Conservation (phyloP, 2,329 filamentous ascomycete species). For the Neurospora sp. region DNA sequence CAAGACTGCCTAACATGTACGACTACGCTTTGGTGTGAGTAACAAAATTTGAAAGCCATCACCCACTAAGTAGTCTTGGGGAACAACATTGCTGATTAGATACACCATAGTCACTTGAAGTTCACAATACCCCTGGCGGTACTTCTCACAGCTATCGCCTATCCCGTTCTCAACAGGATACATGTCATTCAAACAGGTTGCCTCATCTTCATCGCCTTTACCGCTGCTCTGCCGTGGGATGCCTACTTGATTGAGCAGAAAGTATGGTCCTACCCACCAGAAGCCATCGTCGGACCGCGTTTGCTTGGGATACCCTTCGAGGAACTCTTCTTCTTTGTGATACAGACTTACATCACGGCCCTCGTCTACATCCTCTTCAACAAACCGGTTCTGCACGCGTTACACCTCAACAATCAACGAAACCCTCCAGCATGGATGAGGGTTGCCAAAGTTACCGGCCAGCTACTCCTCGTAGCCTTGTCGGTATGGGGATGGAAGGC, state of each 20-base stretch:
- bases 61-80: neutral
- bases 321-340: constrained; percentile 68
- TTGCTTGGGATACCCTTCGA: constrained; percentile 59
- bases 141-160: constrained; percentile 47
- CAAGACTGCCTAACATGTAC: constrained; percentile 10
- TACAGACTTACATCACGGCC: constrained; percentile 66
- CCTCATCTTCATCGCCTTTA: constrained; percentile 53
- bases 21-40: constrained; percentile 18
- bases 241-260: constrained; percentile 59
- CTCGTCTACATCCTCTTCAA: constrained; percentile 58
- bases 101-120: constrained; percentile 44
- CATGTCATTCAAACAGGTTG: constrained; percentile 55
- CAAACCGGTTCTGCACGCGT: constrained; percentile 48
- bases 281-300: constrained; percentile 53
- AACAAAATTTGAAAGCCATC: neutral
- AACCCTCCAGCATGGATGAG: constrained; percentile 18
- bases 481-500: constrained; percentile 29
- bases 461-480: constrained; percentile 34
- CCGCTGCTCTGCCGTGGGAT: constrained; percentile 66
- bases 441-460: constrained; percentile 34
- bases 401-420: constrained; percentile 28
- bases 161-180: constrained; percentile 50
- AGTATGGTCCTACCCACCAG: constrained; percentile 62
- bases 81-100: neutral
- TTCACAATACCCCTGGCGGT: constrained; percentile 58